Percentiles rank a stretch among this genome's conserved stretches.
These are phyloP conservation scores for Xerocomus brunneocitrinus DNA, from an alignment of 768 basidiomycete genomes.

Conservation along the genomic window DNA sequence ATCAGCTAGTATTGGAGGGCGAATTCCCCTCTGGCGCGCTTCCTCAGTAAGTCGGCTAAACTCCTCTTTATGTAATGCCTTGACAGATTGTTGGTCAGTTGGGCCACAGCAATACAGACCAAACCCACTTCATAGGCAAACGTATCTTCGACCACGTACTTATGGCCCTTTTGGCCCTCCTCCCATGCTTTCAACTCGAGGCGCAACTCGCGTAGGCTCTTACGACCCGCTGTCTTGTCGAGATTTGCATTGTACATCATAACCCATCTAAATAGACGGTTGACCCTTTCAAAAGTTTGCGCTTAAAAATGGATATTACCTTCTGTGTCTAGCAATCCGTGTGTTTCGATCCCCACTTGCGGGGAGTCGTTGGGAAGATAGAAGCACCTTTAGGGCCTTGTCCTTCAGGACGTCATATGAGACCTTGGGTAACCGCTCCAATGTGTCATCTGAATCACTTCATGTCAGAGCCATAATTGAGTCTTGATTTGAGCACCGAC, in stretches of 20 bases:
- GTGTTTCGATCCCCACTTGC: conserved; percentile 47
- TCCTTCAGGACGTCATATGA: conserved; percentile 65
- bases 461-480: conserved; percentile 18
- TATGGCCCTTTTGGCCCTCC: conserved; percentile 38
- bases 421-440: conserved; percentile 53
- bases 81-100: neutral
- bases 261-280: conserved; percentile 49
- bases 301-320: conserved; percentile 31
- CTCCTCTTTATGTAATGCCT: conserved; percentile 27
- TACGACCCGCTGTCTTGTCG: conserved; percentile 50
- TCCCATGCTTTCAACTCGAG: conserved; percentile 59
- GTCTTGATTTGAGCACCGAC: neutral
- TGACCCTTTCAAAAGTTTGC: neutral
- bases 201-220: conserved; percentile 43
- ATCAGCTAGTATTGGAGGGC: conserved; percentile 6
- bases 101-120: neutral
- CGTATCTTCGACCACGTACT: conserved; percentile 34
- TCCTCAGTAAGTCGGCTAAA: conserved; percentile 34
- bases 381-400: conserved; percentile 51
- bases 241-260: conserved; percentile 69
- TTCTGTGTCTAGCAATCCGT: conserved; percentile 55
- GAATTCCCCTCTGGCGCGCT: conserved; percentile 34
- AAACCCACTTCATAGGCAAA: conserved; percentile 37
- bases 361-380: conserved; percentile 47
- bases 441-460: conserved; percentile 31